phyloP scores from a whole-genome alignment of 2,329 filamentous ascomycete species.

The Lomentospora prolificans region DNA sequence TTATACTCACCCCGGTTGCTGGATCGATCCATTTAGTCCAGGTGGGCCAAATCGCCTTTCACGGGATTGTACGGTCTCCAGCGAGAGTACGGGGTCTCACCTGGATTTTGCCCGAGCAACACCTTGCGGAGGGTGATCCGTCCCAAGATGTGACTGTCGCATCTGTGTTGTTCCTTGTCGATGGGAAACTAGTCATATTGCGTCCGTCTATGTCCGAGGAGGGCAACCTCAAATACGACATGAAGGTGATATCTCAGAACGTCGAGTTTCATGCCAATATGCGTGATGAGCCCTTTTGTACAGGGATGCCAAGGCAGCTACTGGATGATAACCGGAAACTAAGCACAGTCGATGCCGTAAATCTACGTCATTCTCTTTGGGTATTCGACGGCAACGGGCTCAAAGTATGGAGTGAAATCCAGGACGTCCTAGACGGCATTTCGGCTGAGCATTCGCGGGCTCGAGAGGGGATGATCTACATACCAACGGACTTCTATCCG shows the following conservation, averaged over 20 bases:
- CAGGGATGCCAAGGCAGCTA: slow-evolving; percentile 13
- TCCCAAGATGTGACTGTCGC: slow-evolving; percentile 91
- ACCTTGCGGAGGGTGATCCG: slow-evolving; percentile 82
- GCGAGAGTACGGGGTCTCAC: slow-evolving; percentile 86
- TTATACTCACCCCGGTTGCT: slow-evolving; percentile 68
- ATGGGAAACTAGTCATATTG: slow-evolving; percentile 88
- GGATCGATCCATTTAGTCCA: slow-evolving; percentile 68
- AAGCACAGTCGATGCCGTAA: slow-evolving; percentile 8
- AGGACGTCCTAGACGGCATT: slow-evolving; percentile 67
- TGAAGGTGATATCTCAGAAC: slow-evolving; percentile 92
- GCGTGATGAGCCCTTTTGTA: slow-evolving; percentile 61
- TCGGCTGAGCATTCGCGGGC: slow-evolving; percentile 58
- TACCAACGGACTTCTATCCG: slow-evolving; percentile 92
- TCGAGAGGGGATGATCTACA: slow-evolving; percentile 61
- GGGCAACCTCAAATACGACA: slow-evolving; percentile 89
- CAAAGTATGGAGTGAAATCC: slow-evolving; percentile 80
- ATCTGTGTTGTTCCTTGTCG: slow-evolving; percentile 90
- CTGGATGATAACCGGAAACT: not conserved
- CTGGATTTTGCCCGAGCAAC: slow-evolving; percentile 89
- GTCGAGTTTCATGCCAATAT: slow-evolving; percentile 93
- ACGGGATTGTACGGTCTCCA: slow-evolving; percentile 90
- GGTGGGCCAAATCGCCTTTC: slow-evolving; percentile 95
- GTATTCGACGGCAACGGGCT: slow-evolving; percentile 82
- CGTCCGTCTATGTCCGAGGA: slow-evolving; percentile 77
- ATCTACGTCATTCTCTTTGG: slow-evolving; percentile 80